Base-by-base conservation (phyloP, 1,284 basidiomycete species). In the Ustilago trichophora region DNA sequence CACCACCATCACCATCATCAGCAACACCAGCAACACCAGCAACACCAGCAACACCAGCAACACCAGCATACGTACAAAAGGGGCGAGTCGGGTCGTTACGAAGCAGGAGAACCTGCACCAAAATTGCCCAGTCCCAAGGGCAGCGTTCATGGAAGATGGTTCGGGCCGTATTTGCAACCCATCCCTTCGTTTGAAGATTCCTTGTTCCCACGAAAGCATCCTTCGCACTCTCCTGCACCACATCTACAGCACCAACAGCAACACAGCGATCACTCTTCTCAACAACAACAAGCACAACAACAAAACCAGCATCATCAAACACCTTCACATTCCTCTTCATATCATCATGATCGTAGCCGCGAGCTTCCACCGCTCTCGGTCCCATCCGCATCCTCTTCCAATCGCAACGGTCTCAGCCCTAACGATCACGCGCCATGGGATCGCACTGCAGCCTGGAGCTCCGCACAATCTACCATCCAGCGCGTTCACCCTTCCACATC, bases 71-170 rank as follows among this genome's bases (percentile, higher is more conserved):
- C 51, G 22, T 48, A 52, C 44, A 38, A 31, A 32, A 63, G 44
- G 36, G 9, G 25, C 25, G 60, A 64, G 4, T 11, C 33, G 11
- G 15, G 16, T 44, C 47, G 52, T 13, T 62, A 46, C 31, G 52
- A 51, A 21, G 47, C 22, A 15, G 32, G 21, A 7, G 59, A 63
- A n/a, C 43, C 44, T 12, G 44, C 64, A 8, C 64, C 64, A 1
- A 55, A 50, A 25, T 44, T 67, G 24, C 58, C 65, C n/a, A 68
- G 58, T 18, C 58, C 65, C 7, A 60, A 68, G 13, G 65, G 65
- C 0, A 49, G 49, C 8, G 49, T 62, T 3, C 57, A 62, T n/a
- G 65, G 57, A 40, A 41, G 65, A 37, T 68, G 65, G 65, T 58
- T 62, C n/a, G 65, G 65, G 2, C 65, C 65, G 7, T 68, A 68